A percentile compares a stretch with the other conserved stretches of the same genome.
Conservation (phyloP, 352 stramenopile genomes). For the Thalassiosira exigua region DNA sequence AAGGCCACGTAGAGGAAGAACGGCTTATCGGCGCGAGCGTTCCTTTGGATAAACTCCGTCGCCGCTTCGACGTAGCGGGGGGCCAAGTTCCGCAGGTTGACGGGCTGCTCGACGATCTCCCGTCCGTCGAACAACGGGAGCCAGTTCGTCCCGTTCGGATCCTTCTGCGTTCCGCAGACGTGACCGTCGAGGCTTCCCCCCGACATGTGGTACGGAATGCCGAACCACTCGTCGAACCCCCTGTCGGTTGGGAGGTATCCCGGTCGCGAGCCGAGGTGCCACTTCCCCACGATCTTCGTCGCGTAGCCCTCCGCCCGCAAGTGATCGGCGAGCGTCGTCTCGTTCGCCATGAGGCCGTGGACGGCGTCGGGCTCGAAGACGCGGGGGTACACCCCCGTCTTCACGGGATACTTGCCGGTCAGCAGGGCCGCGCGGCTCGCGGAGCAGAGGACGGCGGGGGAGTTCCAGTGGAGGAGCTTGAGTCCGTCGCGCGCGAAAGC, state of each 20-base stretch:
- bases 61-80: conserved; percentile 42
- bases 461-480: conserved; percentile 68
- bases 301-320: conserved; percentile 63
- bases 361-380: conserved; percentile 66
- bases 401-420: conserved; percentile 69
- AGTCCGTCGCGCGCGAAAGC: conserved; percentile 13
- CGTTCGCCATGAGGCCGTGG: conserved; percentile 58
- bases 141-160: conserved; percentile 63
- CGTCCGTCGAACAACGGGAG: conserved; percentile 61
- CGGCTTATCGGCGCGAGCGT: conserved; percentile 31
- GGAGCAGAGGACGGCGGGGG: conserved; percentile 66
- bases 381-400: conserved; percentile 66
- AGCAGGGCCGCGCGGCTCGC: conserved; percentile 64
- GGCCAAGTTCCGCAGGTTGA: conserved; percentile 53
- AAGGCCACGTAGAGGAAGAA: conserved; percentile 76
- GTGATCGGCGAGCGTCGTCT: conserved; percentile 68
- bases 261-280: conserved; percentile 69
- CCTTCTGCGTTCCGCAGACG: conserved; percentile 39
- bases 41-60: conserved; percentile 47
- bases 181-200: conserved; percentile 67
- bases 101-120: conserved; percentile 67
- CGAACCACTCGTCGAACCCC: conserved; percentile 75
- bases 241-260: conserved; percentile 65
- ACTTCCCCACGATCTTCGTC: conserved; percentile 75
- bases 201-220: conserved; percentile 75